Conservation (phyloP, 2,329 filamentous ascomycete species). For the Colletotrichum euphorbiae region DNA sequence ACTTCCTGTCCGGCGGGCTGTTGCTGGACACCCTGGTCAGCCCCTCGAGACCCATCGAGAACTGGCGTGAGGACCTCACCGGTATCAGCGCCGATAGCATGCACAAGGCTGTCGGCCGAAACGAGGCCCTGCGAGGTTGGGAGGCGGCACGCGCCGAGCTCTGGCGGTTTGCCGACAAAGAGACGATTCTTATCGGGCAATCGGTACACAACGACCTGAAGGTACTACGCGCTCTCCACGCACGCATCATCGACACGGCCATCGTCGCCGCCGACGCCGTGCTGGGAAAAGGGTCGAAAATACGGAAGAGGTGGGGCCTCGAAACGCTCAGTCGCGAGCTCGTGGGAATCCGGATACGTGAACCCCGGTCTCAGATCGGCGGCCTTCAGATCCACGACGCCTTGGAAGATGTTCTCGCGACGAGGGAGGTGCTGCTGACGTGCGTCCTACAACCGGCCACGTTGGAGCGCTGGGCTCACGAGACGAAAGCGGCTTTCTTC, state of each 20-base stretch:
- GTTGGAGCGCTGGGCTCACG: no score
- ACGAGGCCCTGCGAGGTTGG: conserved; percentile 53
- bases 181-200: conserved; percentile 63
- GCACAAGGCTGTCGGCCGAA: background rate
- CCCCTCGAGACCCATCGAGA: background rate
- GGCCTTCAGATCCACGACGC: no score
- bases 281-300: background rate
- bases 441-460: no score
- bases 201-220: conserved; percentile 57
- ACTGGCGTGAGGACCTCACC: conserved; percentile 13
- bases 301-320: no score
- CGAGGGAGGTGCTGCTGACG: no score
- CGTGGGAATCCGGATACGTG: no score
- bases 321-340: no score
- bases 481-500: no score
- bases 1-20: background rate
- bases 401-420: no score
- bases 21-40: background rate
- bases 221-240: conserved; percentile 56
- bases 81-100: background rate
- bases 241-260: conserved; percentile 56
- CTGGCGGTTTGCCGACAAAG: conserved; percentile 53
- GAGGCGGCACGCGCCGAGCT: conserved; percentile 54
- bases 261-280: conserved; percentile 50
- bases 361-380: no score